These are phyloP conservation scores for Tausonia pullulans DNA, from an alignment of 1,284 basidiomycete species.

Conservation along the genomic window DNA sequence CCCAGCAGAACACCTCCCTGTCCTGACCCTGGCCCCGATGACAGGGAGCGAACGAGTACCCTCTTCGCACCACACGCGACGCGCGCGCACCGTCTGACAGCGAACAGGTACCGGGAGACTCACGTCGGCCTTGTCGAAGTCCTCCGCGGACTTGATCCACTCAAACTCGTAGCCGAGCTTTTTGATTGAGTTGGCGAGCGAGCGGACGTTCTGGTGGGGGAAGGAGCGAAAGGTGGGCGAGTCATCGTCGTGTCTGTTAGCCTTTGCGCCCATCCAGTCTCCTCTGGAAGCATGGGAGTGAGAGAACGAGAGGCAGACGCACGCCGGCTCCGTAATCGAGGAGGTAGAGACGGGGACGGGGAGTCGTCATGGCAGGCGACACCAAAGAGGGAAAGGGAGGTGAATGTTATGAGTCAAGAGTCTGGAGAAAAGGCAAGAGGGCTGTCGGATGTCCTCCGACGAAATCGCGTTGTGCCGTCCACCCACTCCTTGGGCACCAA, in stretches of 20 bases:
- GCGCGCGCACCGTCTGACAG: not conserved
- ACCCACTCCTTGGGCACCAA: too few species aligned
- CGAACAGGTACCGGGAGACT: constrained; percentile 33
- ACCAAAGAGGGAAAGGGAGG: not conserved
- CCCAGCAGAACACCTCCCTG: too few species aligned
- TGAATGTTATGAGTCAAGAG: not conserved
- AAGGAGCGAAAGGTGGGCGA: not conserved
- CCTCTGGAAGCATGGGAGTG: not conserved
- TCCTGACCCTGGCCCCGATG: too few species aligned
- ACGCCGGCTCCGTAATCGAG: constrained; percentile 91
- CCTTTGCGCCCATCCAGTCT: not conserved
- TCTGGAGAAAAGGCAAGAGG: not conserved
- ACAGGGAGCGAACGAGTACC: not conserved
- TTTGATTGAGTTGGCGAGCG: constrained; percentile 78
- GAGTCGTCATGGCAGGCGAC: not conserved
- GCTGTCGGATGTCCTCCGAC: too few species aligned
- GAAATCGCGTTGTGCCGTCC: too few species aligned
- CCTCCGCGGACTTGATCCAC: constrained; percentile 76
- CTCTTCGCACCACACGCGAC: too few species aligned
- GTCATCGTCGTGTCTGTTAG: not conserved
- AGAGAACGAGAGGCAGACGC: constrained; percentile 51
- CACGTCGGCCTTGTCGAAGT: constrained; percentile 82
- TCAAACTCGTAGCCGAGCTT: constrained; percentile 79
- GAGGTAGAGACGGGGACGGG: constrained; percentile 49
- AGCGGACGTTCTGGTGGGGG: constrained; percentile 9